Percentiles rank a stretch among this genome's conserved stretches.
phyloP scores from a whole-genome alignment of 176 grass and related monocot species.

The Lolium rigidum region DNA sequence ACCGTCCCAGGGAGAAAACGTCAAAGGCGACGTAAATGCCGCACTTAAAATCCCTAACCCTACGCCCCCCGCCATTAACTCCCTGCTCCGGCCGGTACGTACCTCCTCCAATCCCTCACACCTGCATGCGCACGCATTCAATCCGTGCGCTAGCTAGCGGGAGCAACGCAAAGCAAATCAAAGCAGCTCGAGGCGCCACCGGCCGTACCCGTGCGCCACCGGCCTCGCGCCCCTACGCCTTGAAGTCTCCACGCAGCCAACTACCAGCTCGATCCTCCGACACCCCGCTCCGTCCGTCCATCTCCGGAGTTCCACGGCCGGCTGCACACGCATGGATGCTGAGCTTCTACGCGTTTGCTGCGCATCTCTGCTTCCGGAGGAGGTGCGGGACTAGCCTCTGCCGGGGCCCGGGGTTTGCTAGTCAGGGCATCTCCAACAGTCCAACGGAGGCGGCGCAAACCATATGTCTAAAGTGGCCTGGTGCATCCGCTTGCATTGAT shows the following conservation, averaged over 20 bases:
- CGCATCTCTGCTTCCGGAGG: not conserved
- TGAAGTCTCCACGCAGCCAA: not conserved
- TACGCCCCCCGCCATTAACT: too few relatives aligned
- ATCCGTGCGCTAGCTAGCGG: not conserved
- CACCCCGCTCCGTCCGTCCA: not conserved
- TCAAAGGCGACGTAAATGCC: constrained; percentile 36
- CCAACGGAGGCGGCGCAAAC: too few relatives aligned
- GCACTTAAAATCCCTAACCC: too few relatives aligned
- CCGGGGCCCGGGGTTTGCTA: too few relatives aligned
- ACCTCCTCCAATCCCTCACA: too few relatives aligned
- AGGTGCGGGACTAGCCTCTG: too few relatives aligned
- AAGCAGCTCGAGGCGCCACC: too few relatives aligned
- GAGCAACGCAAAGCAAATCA: not conserved
- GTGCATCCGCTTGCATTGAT: too few relatives aligned
- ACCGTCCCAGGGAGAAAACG: not conserved
- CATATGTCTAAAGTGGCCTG: too few relatives aligned
- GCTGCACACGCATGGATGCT: not conserved
- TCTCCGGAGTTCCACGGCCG: not conserved
- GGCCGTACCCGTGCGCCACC: constrained; percentile 15
- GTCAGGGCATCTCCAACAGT: too few relatives aligned
- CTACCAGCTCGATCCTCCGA: not conserved
- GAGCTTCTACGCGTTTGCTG: constrained; percentile 7
- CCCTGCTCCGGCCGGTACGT: too few relatives aligned
- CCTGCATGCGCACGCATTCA: not conserved
- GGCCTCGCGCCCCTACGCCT: not conserved